These are phyloP conservation scores for Chlamydomonas incerta DNA, from an alignment of 139 green algal species.

Conservation along the genomic window DNA sequence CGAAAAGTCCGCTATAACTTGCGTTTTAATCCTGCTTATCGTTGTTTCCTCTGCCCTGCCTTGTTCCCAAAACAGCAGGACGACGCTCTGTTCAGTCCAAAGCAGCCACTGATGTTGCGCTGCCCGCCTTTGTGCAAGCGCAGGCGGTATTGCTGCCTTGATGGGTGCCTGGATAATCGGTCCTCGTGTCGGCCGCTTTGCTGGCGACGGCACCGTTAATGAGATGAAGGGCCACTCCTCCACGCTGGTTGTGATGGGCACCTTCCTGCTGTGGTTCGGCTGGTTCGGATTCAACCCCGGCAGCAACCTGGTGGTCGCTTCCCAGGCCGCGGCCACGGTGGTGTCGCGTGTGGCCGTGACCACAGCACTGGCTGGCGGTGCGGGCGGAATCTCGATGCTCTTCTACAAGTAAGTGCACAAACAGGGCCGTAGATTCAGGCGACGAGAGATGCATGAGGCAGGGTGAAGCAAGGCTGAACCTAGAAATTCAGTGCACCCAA, in stretches of 20 bases:
- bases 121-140: not conserved
- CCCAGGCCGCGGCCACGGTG: conserved; percentile 36
- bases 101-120: too few relatives aligned
- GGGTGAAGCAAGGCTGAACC: too few relatives aligned
- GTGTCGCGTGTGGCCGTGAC: conserved; percentile 60
- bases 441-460: too few relatives aligned
- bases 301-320: conserved; percentile 67
- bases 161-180: conserved; percentile 85
- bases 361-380: conserved; percentile 72
- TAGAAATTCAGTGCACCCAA: too few relatives aligned
- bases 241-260: conserved; percentile 62
- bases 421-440: too few relatives aligned
- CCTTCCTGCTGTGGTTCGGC: conserved; percentile 77
- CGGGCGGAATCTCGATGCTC: conserved; percentile 59
- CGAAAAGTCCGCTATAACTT: too few relatives aligned
- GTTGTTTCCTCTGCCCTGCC: too few relatives aligned
- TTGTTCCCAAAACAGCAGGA: too few relatives aligned
- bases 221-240: conserved; percentile 61
- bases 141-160: conserved; percentile 75
- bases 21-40: too few relatives aligned
- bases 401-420: conserved; percentile 20
- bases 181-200: conserved; percentile 88
- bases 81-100: too few relatives aligned
- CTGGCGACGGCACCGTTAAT: conserved; percentile 67
- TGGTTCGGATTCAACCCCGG: conserved; percentile 74